Percentiles rank a stretch among this genome's conserved stretches.
Evolutionary conservation across 2,329 filamentous ascomycete species (phyloP).

Genomic region (Xylariaceae sp.): DNA sequence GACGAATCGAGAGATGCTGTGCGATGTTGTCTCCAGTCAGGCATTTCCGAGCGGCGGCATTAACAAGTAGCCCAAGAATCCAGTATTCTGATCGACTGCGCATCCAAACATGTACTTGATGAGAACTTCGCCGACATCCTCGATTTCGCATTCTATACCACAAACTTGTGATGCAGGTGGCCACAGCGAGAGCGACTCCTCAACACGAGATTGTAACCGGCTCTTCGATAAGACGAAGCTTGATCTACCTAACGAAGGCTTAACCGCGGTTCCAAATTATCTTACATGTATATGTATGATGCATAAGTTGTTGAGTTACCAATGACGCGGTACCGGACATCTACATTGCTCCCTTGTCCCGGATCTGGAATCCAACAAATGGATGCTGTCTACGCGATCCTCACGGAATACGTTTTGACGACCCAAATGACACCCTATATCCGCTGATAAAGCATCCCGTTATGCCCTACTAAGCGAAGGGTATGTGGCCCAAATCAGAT

Average conservation of each 20-base stretch:
- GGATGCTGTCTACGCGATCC: conserved; percentile 5
- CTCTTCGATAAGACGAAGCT: conserved; percentile 4
- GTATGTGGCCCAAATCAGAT: background rate
- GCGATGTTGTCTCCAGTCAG: background rate
- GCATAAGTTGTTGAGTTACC: conserved; percentile 1
- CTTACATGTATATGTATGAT: too few species aligned
- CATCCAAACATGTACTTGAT: too few species aligned
- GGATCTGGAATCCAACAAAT: conserved; percentile 3
- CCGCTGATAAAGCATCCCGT: conserved; percentile 3
- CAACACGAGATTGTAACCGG: background rate
- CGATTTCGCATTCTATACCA: too few species aligned
- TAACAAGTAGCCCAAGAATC: too few species aligned
- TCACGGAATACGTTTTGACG: conserved; percentile 11
- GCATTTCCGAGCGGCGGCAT: background rate
- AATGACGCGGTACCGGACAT: conserved; percentile 3
- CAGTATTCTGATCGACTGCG: too few species aligned
- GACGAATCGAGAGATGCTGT: background rate
- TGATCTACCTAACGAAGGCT: conserved; percentile 5
- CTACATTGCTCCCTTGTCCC: conserved; percentile 1
- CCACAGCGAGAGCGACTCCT: too few species aligned
- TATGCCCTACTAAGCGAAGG: background rate
- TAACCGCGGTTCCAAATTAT: background rate
- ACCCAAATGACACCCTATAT: conserved; percentile 7
- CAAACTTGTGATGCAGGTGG: too few species aligned
- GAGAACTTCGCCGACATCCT: too few species aligned